Evolutionary conservation across 1,284 basidiomycete species (phyloP).

Genomic region (Ustilago sp.): DNA sequence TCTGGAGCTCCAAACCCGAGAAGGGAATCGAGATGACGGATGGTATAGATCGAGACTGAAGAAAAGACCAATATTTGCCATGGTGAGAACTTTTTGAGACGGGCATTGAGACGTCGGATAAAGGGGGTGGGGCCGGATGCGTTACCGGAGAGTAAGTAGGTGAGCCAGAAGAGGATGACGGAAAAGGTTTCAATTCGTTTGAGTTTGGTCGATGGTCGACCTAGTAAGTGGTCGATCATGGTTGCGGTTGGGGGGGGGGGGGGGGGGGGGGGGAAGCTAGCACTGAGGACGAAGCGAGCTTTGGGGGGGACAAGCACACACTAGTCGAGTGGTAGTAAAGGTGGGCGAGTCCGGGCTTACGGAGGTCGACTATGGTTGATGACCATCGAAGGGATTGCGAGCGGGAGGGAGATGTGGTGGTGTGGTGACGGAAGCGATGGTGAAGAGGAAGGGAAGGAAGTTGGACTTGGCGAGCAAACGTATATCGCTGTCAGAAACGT

Average conservation of each 20-base stretch:
- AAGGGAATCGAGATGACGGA: slow-evolving; percentile 87
- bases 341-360: not conserved
- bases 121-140: slow-evolving; percentile 53
- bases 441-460: not conserved
- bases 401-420: not conserved
- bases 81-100: slow-evolving; percentile 79
- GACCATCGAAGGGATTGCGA: slow-evolving; percentile 1
- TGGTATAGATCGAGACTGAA: slow-evolving; percentile 84
- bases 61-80: slow-evolving; percentile 92
- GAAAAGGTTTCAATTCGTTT: slow-evolving; percentile 59
- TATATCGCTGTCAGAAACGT: too few species aligned
- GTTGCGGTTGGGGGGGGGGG: not conserved
- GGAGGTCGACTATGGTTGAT: not conserved
- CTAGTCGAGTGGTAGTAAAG: not conserved
- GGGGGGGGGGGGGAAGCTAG: not conserved
- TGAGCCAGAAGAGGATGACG: slow-evolving; percentile 59
- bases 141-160: slow-evolving; percentile 44
- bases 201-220: slow-evolving; percentile 61
- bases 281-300: not conserved
- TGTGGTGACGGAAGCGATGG: not conserved
- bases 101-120: slow-evolving; percentile 37
- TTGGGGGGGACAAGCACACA: not conserved
- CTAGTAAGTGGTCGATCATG: slow-evolving; percentile 66
- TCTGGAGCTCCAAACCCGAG: slow-evolving; percentile 90
- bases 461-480: too few species aligned